phyloP scores from a whole-genome alignment of 331 rosid species.

The Telfairia occidentalis region DNA sequence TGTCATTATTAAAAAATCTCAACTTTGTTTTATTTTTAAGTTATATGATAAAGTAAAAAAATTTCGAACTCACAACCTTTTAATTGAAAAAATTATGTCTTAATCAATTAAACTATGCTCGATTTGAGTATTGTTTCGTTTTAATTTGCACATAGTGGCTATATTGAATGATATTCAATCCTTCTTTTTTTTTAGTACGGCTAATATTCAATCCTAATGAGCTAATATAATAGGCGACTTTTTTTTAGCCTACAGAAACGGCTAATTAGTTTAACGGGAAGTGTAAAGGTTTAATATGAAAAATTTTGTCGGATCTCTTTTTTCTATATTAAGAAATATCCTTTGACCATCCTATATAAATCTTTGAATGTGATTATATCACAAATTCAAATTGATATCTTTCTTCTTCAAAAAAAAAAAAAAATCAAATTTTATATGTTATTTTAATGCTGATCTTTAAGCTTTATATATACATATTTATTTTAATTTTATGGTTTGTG shows the following conservation, averaged over 20 bases:
- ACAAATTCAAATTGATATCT: neutral
- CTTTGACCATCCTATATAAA: neutral
- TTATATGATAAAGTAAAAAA: no score
- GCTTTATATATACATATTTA: neutral
- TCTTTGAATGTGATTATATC: neutral
- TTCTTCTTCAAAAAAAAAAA: neutral
- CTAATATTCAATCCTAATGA: neutral
- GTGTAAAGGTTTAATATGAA: neutral
- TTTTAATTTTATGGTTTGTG: neutral
- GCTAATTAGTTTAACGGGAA: neutral
- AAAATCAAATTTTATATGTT: no score
- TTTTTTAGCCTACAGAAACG: neutral
- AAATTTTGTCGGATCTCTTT: neutral
- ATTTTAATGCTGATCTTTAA: no score
- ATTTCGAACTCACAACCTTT: no score
- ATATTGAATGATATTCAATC: neutral
- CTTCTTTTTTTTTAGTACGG: no score
- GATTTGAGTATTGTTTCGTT: no score
- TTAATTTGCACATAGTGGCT: neutral
- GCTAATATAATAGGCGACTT: no score
- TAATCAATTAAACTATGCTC: no score
- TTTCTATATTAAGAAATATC: neutral
- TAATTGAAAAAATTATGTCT: no score
- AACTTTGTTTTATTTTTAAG: no score
- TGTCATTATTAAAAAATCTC: no score